phyloP scores from a whole-genome alignment of 768 basidiomycete genomes.

The Hortiboletus flavorubellus region DNA sequence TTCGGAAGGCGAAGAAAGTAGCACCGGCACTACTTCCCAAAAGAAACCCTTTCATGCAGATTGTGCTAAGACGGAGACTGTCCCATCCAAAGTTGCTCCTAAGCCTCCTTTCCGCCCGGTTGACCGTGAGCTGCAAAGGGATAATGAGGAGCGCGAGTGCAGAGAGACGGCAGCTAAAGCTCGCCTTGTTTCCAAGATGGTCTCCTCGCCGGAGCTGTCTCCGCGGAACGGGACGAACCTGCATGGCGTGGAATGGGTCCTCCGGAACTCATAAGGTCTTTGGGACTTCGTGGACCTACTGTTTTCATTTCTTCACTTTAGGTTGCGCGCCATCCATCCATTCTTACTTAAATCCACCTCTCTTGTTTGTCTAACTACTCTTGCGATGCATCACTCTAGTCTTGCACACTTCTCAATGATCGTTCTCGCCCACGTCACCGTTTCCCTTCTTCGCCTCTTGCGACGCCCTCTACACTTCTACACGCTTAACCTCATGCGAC shows the following conservation, averaged over 20 bases:
- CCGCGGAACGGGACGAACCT: slow-evolving; percentile 29
- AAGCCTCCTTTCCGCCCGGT: neutral
- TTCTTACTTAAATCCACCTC: slow-evolving; percentile 5
- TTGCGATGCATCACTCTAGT: slow-evolving; percentile 13
- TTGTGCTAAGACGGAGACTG: slow-evolving; percentile 1
- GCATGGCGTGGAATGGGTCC: slow-evolving; percentile 30
- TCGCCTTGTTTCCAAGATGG: slow-evolving; percentile 26
- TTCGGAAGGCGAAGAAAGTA: slow-evolving; percentile 18
- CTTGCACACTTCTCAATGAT: slow-evolving; percentile 9
- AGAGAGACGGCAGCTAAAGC: slow-evolving; percentile 21
- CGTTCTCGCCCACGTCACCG: neutral
- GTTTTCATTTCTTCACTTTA: neutral
- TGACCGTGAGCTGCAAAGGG: slow-evolving; percentile 6
- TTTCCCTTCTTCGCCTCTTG: too few species aligned
- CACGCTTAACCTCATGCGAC: too few species aligned
- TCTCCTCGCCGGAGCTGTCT: slow-evolving; percentile 29
- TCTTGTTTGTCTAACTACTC: slow-evolving; percentile 1
- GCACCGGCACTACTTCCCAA: neutral
- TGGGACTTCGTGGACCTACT: neutral
- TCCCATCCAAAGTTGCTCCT: slow-evolving; percentile 1
- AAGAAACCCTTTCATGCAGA: neutral
- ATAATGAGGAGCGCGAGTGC: slow-evolving; percentile 26
- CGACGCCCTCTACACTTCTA: too few species aligned
- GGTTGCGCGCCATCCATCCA: neutral
- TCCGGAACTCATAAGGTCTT: slow-evolving; percentile 14